A percentile compares a stretch with the other conserved stretches of the same genome.
These are phyloP conservation scores for Monosporascus sp. DNA, from an alignment of 2,329 filamentous ascomycete species.

Conservation along the genomic window DNA sequence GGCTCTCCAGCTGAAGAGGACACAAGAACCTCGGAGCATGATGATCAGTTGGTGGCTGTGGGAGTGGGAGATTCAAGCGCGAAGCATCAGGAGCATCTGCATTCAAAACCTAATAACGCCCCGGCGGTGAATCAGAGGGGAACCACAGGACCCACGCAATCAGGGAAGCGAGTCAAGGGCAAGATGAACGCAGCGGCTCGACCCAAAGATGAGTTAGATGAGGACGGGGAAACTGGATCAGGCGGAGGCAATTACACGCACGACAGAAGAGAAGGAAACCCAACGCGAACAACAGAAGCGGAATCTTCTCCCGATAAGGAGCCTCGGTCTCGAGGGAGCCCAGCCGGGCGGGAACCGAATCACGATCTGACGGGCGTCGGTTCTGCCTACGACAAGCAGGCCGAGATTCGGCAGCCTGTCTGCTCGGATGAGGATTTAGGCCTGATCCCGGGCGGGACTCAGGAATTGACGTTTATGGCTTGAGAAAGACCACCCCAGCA, in stretches of 20 bases:
- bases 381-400: constrained; percentile 10
- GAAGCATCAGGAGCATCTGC: constrained; percentile 1
- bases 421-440: constrained; percentile 19
- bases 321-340: constrained; percentile 8
- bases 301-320: constrained; percentile 5
- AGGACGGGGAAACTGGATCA: constrained; percentile 7
- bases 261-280: constrained; percentile 13
- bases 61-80: constrained; percentile 2
- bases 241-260: constrained; percentile 7
- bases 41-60: constrained; percentile 4
- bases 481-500: constrained; percentile 1
- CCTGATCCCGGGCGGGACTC: constrained; percentile 8
- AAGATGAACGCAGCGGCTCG: not conserved
- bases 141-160: constrained; percentile 1
- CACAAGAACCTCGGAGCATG: constrained; percentile 4
- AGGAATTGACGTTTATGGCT: constrained; percentile 15
- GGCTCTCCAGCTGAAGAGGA: constrained; percentile 6
- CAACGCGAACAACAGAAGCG: constrained; percentile 18
- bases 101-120: not conserved
- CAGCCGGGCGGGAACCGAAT: constrained; percentile 1
- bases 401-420: constrained; percentile 11
- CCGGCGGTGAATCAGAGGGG: constrained; percentile 3
- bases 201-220: constrained; percentile 2
- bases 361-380: constrained; percentile 15
- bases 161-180: not conserved